A percentile compares a stretch with the other conserved stretches of the same genome.
phyloP scores from a whole-genome alignment of 305 asterid species.

The Fraxinus baroniana region DNA sequence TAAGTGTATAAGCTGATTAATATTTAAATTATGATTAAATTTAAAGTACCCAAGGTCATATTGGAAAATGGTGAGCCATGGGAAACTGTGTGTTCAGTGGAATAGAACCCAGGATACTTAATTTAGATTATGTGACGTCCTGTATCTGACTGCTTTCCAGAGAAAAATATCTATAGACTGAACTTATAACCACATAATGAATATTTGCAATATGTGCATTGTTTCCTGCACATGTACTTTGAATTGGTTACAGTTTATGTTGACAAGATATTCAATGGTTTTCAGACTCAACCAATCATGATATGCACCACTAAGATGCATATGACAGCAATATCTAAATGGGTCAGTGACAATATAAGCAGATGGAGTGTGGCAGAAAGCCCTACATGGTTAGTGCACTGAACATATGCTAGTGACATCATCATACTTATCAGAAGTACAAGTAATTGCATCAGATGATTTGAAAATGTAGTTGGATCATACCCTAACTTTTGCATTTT shows the following conservation, averaged over 20 bases:
- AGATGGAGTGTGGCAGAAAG: constrained; percentile 12
- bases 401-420: neutral
- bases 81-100: too few relatives aligned
- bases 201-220: neutral
- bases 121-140: constrained; percentile 2
- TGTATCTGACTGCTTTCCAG: constrained; percentile 1
- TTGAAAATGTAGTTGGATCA: constrained; percentile 25
- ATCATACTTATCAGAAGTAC: neutral
- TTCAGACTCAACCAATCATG: constrained; percentile 6
- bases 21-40: neutral
- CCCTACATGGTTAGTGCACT: neutral
- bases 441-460: constrained; percentile 15
- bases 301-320: neutral
- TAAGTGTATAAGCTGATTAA: neutral
- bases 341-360: neutral
- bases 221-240: neutral
- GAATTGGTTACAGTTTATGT: neutral
- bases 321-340: constrained; percentile 7
- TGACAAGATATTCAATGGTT: neutral
- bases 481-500: constrained; percentile 90
- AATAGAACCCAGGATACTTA: neutral
- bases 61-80: neutral
- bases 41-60: neutral
- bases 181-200: neutral
- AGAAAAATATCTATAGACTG: neutral